Percentiles rank a stretch among this genome's conserved stretches.
Conservation (phyloP, 208 protist genomes). For the Trypanosoma mega region DNA sequence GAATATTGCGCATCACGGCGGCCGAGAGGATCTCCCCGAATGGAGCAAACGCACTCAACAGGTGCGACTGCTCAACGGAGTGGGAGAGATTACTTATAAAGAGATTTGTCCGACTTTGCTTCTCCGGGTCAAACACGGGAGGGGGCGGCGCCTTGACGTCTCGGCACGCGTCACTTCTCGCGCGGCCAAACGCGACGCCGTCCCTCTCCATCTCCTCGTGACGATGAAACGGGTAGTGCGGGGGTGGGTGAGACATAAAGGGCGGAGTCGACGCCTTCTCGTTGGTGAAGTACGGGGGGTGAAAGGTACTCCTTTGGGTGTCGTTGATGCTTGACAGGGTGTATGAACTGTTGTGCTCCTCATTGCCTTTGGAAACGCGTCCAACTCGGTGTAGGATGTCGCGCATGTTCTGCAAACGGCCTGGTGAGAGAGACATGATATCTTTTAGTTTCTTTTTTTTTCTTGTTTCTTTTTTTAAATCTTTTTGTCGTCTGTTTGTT, state of each 20-base stretch:
- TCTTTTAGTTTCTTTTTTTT: background rate
- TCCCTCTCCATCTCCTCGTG: background rate
- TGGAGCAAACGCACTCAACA: slow-evolving; percentile 37
- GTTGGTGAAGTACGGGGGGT: background rate
- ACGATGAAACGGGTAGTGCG: too few relatives aligned
- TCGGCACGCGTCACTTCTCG: background rate
- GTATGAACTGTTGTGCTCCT: too few relatives aligned
- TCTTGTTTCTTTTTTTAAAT: background rate
- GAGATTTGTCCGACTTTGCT: slow-evolving; percentile 21
- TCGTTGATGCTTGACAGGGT: background rate
- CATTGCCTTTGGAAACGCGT: background rate
- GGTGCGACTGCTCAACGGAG: slow-evolving; percentile 1
- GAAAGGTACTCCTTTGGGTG: background rate
- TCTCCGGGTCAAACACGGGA: too few relatives aligned
- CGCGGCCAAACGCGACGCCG: background rate
- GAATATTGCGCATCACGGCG: slow-evolving; percentile 83
- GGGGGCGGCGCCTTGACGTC: background rate
- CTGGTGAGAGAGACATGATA: background rate
- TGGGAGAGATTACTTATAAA: slow-evolving; percentile 27
- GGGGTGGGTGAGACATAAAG: too few relatives aligned
- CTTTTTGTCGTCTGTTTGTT: background rate
- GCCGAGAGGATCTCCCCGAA: slow-evolving; percentile 60
- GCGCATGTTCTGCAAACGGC: background rate
- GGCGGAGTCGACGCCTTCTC: too few relatives aligned
- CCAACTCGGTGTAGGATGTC: background rate